Conservation (phyloP, 2,329 filamentous ascomycete genomes). For the Didymella pomorum region DNA sequence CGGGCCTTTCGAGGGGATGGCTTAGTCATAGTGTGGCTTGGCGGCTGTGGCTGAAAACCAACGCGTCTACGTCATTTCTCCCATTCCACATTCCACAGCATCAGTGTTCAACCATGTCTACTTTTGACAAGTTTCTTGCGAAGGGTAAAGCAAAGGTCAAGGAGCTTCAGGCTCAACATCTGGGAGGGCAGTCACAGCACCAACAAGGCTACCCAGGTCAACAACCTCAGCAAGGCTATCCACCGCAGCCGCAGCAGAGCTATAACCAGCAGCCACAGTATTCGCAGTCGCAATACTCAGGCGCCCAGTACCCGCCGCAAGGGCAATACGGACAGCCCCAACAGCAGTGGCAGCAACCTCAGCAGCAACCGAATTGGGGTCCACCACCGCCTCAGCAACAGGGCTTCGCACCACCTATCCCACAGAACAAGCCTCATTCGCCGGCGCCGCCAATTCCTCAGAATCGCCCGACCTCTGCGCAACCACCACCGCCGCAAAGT, state of each 20-base stretch:
- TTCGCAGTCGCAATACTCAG: slow-evolving; percentile 29
- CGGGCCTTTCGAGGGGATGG: neutral
- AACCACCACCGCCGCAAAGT: slow-evolving; percentile 43
- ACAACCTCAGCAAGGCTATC: slow-evolving; percentile 31
- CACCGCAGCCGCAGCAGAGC: slow-evolving; percentile 24
- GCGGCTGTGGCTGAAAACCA: slow-evolving; percentile 6
- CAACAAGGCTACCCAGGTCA: slow-evolving; percentile 34
- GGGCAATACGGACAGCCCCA: slow-evolving; percentile 25
- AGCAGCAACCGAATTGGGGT: slow-evolving; percentile 33
- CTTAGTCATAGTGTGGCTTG: slow-evolving; percentile 20
- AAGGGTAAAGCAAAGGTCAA: slow-evolving; percentile 51
- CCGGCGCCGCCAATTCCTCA: slow-evolving; percentile 36
- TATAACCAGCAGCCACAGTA: slow-evolving; percentile 28
- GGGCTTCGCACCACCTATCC: slow-evolving; percentile 39
- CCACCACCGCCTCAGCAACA: slow-evolving; percentile 35
- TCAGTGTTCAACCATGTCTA: slow-evolving; percentile 33
- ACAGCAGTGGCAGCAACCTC: slow-evolving; percentile 32
- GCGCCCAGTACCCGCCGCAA: slow-evolving; percentile 32
- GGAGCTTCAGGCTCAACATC: slow-evolving; percentile 37
- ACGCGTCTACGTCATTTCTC: slow-evolving; percentile 16
- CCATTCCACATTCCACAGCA: slow-evolving; percentile 12
- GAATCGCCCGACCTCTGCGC: slow-evolving; percentile 38
- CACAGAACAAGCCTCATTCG: slow-evolving; percentile 43
- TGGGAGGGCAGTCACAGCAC: slow-evolving; percentile 32
- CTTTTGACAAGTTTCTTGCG: slow-evolving; percentile 46